phyloP scores from a whole-genome alignment of 2,329 filamentous ascomycete species.

The Cordyceps farinosa region DNA sequence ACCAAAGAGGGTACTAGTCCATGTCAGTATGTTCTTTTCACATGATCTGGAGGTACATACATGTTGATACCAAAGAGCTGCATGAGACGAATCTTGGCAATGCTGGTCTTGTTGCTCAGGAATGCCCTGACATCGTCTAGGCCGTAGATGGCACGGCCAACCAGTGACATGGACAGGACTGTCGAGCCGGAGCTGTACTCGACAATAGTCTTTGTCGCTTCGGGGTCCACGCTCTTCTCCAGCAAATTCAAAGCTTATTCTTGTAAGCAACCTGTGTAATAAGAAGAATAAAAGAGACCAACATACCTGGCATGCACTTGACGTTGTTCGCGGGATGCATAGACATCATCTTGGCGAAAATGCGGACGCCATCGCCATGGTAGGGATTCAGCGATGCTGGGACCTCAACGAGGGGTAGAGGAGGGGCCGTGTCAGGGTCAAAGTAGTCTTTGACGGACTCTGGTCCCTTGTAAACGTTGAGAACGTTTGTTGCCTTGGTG shows the following conservation, averaged over 20 bases:
- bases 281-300: not conserved
- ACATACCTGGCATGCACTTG: slow-evolving; percentile 55
- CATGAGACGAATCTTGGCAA: slow-evolving; percentile 52
- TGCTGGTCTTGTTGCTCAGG: slow-evolving; percentile 56
- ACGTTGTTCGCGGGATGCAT: slow-evolving; percentile 63
- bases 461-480: slow-evolving; percentile 57
- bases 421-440: slow-evolving; percentile 54
- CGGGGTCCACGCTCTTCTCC: slow-evolving; percentile 35
- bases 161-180: slow-evolving; percentile 56
- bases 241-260: slow-evolving; percentile 50
- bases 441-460: slow-evolving; percentile 57
- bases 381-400: slow-evolving; percentile 56
- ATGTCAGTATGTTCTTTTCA: not conserved
- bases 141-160: slow-evolving; percentile 48
- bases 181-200: slow-evolving; percentile 62
- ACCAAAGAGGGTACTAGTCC: slow-evolving; percentile 49
- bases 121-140: slow-evolving; percentile 52
- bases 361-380: slow-evolving; percentile 53
- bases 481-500: slow-evolving; percentile 24
- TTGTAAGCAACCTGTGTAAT: not conserved
- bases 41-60: slow-evolving; percentile 22
- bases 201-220: slow-evolving; percentile 47
- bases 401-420: slow-evolving; percentile 59
- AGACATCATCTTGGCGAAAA: slow-evolving; percentile 65
- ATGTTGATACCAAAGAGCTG: slow-evolving; percentile 57